Base-by-base conservation (phyloP, 2,329 filamentous ascomycete species). In the Alternaria sp. region DNA sequence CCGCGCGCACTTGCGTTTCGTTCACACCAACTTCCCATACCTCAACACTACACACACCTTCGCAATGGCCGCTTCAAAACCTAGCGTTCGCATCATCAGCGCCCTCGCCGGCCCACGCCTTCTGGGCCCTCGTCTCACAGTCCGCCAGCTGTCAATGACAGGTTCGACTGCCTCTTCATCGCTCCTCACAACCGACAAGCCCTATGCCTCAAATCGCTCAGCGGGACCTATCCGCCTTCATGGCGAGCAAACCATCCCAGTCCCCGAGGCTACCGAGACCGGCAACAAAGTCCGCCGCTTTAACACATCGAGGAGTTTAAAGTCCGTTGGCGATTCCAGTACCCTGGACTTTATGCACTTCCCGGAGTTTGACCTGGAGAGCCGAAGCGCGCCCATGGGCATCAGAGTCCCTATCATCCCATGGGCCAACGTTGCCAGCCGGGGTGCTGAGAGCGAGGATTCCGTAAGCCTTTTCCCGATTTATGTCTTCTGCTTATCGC, bases 301-400 rank as follows among this genome's bases (percentile, higher is more conserved):
- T 84, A 90, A 90, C 80, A 89, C 87, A 64, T 87, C 84, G 66
- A 85, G 86, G 64, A 78, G 83, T 63, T 79, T 84, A 57, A 88
- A 89, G 75, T 79, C 85, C 26, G 82, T 86, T 66, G 83, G 85
- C 57, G 88, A 90, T 79, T 81, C 78, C 62, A 88, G 86, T 44
- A 88, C 87, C 45, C 86, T 90, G 63, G 88, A 90, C 81, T 89
- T 90, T 72, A 84, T 85, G 70, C 89, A 85, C 80, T 81, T 90
- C 68, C 88, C 88, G 36, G 81, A 82, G 59, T 81, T 84, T 68
- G 80, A 84, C 54, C 77, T 83, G 30, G 81, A 85, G 53, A 68
- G 74, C 13, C 62, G 77, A 13, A 67, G 76, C 49, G 73, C 76
- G 26, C 73, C 81, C 6, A 73, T 79, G 36, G 62, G 66, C 13